These are phyloP conservation scores for Candida tallmaniae DNA, from an alignment of 805 yeast species.

Conservation along the genomic window DNA sequence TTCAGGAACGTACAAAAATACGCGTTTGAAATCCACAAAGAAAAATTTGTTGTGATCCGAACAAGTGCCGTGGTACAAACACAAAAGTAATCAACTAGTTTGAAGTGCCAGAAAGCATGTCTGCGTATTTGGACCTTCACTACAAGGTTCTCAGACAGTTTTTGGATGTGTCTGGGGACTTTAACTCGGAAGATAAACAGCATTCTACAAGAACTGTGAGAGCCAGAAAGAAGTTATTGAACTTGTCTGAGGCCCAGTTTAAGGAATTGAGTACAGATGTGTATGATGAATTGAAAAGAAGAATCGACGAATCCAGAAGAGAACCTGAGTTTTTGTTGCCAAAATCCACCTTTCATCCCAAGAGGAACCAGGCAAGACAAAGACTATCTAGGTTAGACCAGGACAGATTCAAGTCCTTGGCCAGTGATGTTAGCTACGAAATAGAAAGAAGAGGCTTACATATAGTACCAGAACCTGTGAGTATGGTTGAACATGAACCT, in stretches of 20 bases:
- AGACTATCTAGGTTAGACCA: conserved; percentile 83
- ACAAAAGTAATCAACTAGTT: background rate
- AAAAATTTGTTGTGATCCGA: no score
- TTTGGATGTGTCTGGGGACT: conserved; percentile 46
- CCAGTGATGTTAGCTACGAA: conserved; percentile 83
- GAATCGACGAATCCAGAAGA: conserved; percentile 56
- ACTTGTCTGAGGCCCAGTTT: conserved; percentile 78
- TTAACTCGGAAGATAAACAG: conserved; percentile 31
- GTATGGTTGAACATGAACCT: background rate
- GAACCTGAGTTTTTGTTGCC: conserved; percentile 67
- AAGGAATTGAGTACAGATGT: conserved; percentile 91
- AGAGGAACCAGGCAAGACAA: conserved; percentile 92
- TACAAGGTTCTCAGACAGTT: conserved; percentile 48
- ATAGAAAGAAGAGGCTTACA: conserved; percentile 72
- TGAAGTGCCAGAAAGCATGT: conserved; percentile 26
- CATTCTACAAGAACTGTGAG: conserved; percentile 63
- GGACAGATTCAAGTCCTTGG: conserved; percentile 81
- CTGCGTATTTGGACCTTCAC: conserved; percentile 41
- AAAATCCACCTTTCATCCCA: conserved; percentile 75
- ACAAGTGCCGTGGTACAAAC: background rate
- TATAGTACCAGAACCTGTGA: conserved; percentile 10
- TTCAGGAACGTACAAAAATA: no score
- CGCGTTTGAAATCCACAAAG: no score
- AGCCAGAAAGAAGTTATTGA: conserved; percentile 81
- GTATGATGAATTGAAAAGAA: conserved; percentile 82